Evolutionary conservation across 2,329 filamentous ascomycete species (phyloP).

Genomic region (Claviceps pazoutovae): DNA sequence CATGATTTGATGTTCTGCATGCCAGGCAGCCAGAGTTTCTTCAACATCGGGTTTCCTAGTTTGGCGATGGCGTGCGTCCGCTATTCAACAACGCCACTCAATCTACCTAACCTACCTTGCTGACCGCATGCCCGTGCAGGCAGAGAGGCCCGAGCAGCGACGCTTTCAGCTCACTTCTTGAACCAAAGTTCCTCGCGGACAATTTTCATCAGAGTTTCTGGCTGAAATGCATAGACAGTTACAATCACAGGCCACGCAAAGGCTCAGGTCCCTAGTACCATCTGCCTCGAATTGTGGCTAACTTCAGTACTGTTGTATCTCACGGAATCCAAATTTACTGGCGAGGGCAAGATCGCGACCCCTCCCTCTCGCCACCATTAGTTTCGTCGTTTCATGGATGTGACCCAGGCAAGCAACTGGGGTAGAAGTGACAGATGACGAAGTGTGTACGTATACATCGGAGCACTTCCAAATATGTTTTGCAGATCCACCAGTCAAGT

Average conservation of each 20-base stretch:
- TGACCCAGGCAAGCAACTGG: conserved; percentile 3
- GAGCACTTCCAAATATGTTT: conserved; percentile 7
- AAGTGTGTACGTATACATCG: conserved; percentile 8
- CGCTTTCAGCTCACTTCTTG: neutral
- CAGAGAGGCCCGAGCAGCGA: neutral
- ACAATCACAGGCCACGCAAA: neutral
- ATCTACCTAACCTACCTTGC: neutral
- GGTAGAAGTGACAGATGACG: conserved; percentile 11
- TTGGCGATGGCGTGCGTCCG: neutral
- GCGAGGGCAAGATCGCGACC: conserved; percentile 10
- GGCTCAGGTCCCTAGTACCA: neutral
- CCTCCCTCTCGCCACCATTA: conserved; percentile 10
- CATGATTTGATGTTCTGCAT: neutral
- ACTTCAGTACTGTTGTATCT: neutral
- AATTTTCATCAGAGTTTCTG: neutral
- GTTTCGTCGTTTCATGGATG: conserved; percentile 9
- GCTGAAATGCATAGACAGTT: neutral
- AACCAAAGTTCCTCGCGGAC: neutral
- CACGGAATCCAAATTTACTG: neutral
- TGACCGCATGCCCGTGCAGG: neutral
- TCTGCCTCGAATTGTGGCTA: neutral
- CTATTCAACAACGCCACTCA: neutral
- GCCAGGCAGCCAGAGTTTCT: neutral
- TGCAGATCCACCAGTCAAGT: conserved; percentile 1
- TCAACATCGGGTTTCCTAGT: conserved; percentile 3